Conservation (phyloP, 352 stramenopile genomes). For the Phytophthora boehmeriae region DNA sequence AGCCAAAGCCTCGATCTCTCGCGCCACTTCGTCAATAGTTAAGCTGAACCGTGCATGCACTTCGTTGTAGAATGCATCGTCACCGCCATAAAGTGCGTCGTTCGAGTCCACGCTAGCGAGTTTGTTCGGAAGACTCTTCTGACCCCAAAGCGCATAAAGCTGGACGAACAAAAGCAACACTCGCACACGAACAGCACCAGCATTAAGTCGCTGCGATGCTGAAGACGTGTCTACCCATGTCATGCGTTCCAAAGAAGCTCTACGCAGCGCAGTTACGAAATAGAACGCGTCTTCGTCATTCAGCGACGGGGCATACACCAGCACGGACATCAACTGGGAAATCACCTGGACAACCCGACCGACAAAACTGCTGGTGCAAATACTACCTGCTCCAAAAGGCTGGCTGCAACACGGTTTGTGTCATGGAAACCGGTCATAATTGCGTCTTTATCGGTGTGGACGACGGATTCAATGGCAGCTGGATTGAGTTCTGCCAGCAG, state of each 20-base stretch:
- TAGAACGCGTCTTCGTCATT: slow-evolving; percentile 88
- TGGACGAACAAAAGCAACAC: slow-evolving; percentile 52
- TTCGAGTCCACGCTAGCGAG: slow-evolving; percentile 80
- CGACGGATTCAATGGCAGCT: slow-evolving; percentile 7
- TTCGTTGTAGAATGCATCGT: slow-evolving; percentile 54
- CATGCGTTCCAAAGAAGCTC: slow-evolving; percentile 66
- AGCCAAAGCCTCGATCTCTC: slow-evolving; percentile 50
- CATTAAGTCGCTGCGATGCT: slow-evolving; percentile 16
- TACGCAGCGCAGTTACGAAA: slow-evolving; percentile 77
- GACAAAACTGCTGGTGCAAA: slow-evolving; percentile 8
- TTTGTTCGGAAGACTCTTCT: slow-evolving; percentile 41
- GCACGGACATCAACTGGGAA: slow-evolving; percentile 55
- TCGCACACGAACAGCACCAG: slow-evolving; percentile 35
- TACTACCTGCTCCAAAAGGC: slow-evolving; percentile 14
- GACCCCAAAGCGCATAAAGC: slow-evolving; percentile 68
- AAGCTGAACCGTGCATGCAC: slow-evolving; percentile 55
- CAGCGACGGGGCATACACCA: slow-evolving; percentile 80
- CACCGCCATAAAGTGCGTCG: slow-evolving; percentile 81
- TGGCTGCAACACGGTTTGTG: slow-evolving; percentile 7
- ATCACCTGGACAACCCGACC: slow-evolving; percentile 43
- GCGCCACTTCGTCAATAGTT: slow-evolving; percentile 54
- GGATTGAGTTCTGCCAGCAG: slow-evolving; percentile 72
- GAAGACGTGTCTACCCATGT: slow-evolving; percentile 27
- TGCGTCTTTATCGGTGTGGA: slow-evolving; percentile 1
- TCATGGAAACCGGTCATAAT: not conserved